Conservation (phyloP, 208 protist genomes). For the Crithidia mellificae region DNA sequence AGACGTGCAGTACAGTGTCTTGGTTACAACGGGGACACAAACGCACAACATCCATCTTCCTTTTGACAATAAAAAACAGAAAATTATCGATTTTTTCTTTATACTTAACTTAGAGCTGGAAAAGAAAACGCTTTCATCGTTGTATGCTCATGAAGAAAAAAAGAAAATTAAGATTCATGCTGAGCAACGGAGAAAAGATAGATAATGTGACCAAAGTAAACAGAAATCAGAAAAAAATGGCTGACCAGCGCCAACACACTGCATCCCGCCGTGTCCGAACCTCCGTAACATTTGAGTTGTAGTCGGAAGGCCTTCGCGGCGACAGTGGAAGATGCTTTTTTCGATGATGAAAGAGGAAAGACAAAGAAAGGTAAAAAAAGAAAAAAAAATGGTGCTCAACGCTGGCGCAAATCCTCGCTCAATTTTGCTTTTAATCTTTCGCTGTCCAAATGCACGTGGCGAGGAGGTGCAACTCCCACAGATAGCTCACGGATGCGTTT, state of each 20-base stretch:
- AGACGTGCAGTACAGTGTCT: no score
- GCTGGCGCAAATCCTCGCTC: neutral
- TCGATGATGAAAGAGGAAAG: slow-evolving; percentile 8
- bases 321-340: neutral
- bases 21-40: no score
- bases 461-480: neutral
- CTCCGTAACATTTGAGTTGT: slow-evolving; percentile 19
- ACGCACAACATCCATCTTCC: no score
- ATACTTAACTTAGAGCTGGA: slow-evolving; percentile 2
- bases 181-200: neutral
- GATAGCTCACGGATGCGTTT: neutral
- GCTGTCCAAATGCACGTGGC: neutral
- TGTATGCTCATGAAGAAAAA: neutral
- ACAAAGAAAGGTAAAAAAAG: slow-evolving; percentile 5
- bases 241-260: neutral
- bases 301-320: slow-evolving; percentile 16
- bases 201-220: neutral
- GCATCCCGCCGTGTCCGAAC: slow-evolving; percentile 6
- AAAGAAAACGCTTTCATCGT: slow-evolving; percentile 9
- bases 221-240: neutral
- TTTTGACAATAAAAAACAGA: neutral
- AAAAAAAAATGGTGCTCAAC: slow-evolving; percentile 4
- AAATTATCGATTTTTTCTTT: no score
- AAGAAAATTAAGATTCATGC: no score
- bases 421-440: no score